Percentiles rank a stretch among this genome's conserved stretches.
These are phyloP conservation scores for Pholiota adiposa DNA, from an alignment of 1,284 basidiomycete species.

Conservation along the genomic window DNA sequence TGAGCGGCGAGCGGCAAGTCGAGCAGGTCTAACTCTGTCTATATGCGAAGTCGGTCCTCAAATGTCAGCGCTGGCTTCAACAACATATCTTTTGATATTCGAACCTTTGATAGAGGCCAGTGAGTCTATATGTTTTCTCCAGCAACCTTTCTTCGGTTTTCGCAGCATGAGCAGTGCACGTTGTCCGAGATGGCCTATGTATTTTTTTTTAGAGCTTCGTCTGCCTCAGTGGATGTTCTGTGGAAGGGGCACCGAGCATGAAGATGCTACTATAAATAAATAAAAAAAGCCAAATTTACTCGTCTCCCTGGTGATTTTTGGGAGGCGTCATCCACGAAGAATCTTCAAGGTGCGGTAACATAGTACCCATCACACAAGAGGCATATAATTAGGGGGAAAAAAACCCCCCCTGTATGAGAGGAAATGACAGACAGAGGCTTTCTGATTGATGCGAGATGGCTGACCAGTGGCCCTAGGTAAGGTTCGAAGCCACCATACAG, in stretches of 20 bases:
- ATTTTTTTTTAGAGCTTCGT: neutral
- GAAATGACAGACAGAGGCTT: neutral
- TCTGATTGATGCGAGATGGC: neutral
- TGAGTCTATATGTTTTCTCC: neutral
- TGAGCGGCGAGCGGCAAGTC: neutral
- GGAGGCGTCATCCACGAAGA: neutral
- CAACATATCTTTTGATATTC: conserved; percentile 10
- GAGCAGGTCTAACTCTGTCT: neutral
- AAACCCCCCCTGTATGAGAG: neutral
- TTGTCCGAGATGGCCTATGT: neutral
- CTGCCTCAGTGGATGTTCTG: neutral
- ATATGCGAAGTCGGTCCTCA: neutral
- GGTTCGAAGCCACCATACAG: too few relatives aligned
- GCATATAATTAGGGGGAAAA: neutral
- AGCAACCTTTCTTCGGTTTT: neutral
- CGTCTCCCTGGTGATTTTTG: conserved; percentile 5
- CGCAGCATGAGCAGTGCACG: neutral
- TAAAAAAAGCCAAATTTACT: neutral
- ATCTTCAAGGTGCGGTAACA: conserved; percentile 4
- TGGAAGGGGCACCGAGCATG: neutral
- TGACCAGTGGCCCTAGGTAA: neutral
- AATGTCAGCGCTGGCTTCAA: conserved; percentile 6
- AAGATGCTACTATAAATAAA: neutral
- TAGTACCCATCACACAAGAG: conserved; percentile 6
- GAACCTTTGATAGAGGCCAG: neutral